phyloP scores from a whole-genome alignment of 1,284 basidiomycete species.

The Quambalaria eucalypti region DNA sequence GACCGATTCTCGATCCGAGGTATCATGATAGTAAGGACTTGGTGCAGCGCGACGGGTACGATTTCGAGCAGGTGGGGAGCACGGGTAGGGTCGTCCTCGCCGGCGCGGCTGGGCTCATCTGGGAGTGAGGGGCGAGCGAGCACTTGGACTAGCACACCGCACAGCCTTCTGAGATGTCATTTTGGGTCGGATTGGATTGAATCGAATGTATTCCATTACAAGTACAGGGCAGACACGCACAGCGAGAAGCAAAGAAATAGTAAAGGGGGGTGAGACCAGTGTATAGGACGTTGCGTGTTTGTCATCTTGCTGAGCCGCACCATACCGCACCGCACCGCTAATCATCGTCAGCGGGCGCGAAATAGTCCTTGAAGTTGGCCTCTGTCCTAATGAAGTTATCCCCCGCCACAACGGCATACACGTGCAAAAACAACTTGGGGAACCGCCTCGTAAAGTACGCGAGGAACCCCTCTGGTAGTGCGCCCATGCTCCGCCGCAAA shows the following conservation, averaged over 20 bases:
- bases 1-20: constrained; percentile 41
- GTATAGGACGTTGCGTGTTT: too few species aligned
- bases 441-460: constrained; percentile 86
- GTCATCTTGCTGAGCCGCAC: too few species aligned
- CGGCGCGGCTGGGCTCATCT: neutral
- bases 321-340: too few species aligned
- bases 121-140: too few species aligned
- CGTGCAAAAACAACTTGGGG: constrained; percentile 81
- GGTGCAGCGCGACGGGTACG: constrained; percentile 31
- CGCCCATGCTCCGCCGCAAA: constrained; percentile 74
- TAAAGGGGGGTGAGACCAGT: too few species aligned
- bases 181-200: too few species aligned
- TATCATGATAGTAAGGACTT: constrained; percentile 46
- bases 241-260: too few species aligned
- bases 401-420: constrained; percentile 66
- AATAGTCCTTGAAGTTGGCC: constrained; percentile 32
- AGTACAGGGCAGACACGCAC: too few species aligned
- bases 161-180: too few species aligned
- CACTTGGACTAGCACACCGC: too few species aligned
- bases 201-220: too few species aligned
- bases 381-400: constrained; percentile 35
- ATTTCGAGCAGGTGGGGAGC: constrained; percentile 35
- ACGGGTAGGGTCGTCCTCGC: constrained; percentile 38
- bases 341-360: too few species aligned
- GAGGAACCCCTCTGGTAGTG: constrained; percentile 84